Base-by-base conservation (phyloP, 371 early-diverging fungal genomes). In the Mucor irregularis region DNA sequence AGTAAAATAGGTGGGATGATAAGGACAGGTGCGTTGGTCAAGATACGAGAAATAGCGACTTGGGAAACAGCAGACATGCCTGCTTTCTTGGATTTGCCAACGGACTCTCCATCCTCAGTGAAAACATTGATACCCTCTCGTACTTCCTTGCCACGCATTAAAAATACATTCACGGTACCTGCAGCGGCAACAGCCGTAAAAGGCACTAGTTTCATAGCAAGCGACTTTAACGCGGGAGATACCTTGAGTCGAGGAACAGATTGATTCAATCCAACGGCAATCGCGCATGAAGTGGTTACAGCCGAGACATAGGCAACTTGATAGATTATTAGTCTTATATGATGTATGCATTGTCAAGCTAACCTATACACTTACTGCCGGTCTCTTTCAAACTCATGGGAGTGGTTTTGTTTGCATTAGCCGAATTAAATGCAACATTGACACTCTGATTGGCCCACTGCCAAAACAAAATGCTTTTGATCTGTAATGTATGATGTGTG, bases 111-210 rank as follows among this genome's bases (percentile, higher is more conserved):
- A 9, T 88, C 65, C 9, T 73, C 57, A 54, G 87, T 84, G 47
- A 69, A 78, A 0, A 92, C 89, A 40, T 82, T 73, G 31, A 92
- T 92, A 11, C 92, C 92, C 44, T 90, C 81, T 30, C 82, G 82
- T 46, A 93, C 68, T 51, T 93, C 93, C 62, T 93, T 93, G 33
- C 83, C 80, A n/a, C 93, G 69, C 93, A 93, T 93, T 66, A 92
- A 67, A 50, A 90, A 87, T 21, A 93, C 91, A 56, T 93, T 93
- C 47, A 89, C 77, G 14, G 91, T 87, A 55, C 91, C 91, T 14
- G 93, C 93, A 5, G 87, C 76, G 1, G 92, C 90, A 9, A 92
- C 93, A 29, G 93, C 91, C 5, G 80, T 72, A 58, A 92, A 92
- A 1, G 93, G 93, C 4, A 91, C 88, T 8, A 82, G 62, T 13